Percentiles rank a stretch among this genome's conserved stretches.
Conservation (phyloP, 2,329 filamentous ascomycete genomes). For the Hypoxylon sp. region DNA sequence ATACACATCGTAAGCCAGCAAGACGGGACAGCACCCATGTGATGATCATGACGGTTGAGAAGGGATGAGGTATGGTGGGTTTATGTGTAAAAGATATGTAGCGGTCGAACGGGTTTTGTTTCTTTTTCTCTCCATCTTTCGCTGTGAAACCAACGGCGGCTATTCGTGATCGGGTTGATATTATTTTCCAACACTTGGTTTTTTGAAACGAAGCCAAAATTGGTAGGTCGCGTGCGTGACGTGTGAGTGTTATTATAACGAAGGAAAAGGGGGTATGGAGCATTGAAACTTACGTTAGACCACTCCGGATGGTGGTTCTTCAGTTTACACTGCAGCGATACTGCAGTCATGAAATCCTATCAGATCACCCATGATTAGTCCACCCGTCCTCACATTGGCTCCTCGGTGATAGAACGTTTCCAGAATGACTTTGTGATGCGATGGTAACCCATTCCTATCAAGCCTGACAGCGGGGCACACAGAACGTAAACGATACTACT, state of each 20-base stretch:
- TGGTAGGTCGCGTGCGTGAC: conserved; percentile 14
- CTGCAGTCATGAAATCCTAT: conserved; percentile 81
- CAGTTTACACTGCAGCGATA: conserved; percentile 74
- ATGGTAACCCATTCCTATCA: neutral
- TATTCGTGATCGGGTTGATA: conserved; percentile 18
- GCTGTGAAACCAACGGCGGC: neutral
- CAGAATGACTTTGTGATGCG: conserved; percentile 16
- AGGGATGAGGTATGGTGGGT: neutral
- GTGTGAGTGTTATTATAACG: conserved; percentile 6
- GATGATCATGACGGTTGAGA: conserved; percentile 11
- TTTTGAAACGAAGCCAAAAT: conserved; percentile 5
- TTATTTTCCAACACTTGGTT: conserved; percentile 1
- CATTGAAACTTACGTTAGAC: conserved; percentile 69
- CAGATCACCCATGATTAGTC: conserved; percentile 36
- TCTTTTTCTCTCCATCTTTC: conserved; percentile 15
- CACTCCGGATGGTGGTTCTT: conserved; percentile 81
- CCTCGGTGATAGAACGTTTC: neutral
- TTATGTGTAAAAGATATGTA: neutral
- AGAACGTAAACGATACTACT: neutral
- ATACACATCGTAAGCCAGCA: conserved; percentile 20
- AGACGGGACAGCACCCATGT: conserved; percentile 7
- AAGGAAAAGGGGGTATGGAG: conserved; percentile 8
- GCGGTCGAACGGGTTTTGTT: neutral
- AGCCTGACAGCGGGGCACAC: conserved; percentile 3
- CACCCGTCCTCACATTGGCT: conserved; percentile 10